Conservation (phyloP, 192 early-diverging fungal species). For the Lobosporangium transversale region DNA sequence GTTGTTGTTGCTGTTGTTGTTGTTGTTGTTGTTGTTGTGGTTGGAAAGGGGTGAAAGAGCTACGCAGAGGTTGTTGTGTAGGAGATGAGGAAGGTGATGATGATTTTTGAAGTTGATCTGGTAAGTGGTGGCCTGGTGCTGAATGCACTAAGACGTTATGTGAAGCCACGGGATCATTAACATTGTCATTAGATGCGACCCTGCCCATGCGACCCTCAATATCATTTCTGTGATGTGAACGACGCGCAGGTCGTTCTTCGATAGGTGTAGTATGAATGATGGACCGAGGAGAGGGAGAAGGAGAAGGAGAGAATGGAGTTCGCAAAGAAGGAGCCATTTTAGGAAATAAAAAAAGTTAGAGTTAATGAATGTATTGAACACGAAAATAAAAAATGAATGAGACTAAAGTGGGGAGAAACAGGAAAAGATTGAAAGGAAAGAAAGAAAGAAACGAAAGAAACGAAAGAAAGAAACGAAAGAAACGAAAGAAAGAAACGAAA, state of each 20-base stretch:
- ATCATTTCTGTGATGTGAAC: too few relatives aligned
- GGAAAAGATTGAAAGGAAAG: neutral
- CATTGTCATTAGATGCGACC: neutral
- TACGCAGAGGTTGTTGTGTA: neutral
- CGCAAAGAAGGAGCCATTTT: neutral
- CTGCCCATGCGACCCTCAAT: too few relatives aligned
- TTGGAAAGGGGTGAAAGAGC: neutral
- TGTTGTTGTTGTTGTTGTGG: too few relatives aligned
- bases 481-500: neutral
- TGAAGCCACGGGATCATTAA: neutral
- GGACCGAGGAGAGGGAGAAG: neutral
- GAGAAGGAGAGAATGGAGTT: slow-evolving; percentile 7
- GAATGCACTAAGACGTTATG: neutral
- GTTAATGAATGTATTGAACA: too few relatives aligned
- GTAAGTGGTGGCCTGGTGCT: neutral
- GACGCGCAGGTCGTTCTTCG: too few relatives aligned
- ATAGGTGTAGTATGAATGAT: too few relatives aligned
- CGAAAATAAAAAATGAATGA: too few relatives aligned
- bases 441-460: neutral
- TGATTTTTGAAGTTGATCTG: slow-evolving; percentile 5
- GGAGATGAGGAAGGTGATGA: slow-evolving; percentile 9
- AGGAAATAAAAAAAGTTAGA: too few relatives aligned
- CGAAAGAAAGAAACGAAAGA: neutral
- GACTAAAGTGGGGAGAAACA: too few relatives aligned
- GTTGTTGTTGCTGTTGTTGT: too few relatives aligned